Evolutionary conservation across 495 filamentous ascomycete genomes (phyloP), one percentile per base, ranked within the genome.

Genomic region (Aspergillus indologenus): DNA sequence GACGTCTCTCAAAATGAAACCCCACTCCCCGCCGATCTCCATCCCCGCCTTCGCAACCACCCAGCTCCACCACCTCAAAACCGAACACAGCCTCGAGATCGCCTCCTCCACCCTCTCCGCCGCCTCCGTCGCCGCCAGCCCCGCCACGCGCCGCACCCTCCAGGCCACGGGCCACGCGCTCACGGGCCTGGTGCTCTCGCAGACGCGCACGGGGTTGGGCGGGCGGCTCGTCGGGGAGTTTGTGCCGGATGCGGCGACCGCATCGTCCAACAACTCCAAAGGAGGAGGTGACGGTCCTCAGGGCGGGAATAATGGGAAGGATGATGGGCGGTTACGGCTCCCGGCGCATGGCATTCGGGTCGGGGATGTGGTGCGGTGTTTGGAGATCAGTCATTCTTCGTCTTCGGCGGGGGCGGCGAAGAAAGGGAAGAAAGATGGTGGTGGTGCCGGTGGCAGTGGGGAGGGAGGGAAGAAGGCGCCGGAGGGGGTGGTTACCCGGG

Each of bases 191-290:
- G 65, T 81, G 19, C 73, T 96, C 14, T 71, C 80, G n/a, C 84
- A 87, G 51, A 90, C 90, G 70, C 87, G 92, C n/a, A 98, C 94
- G 0, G 95, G 94, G 0, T 74, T 96, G 9, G 95, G 93, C 20
- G 95, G 94, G 1, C 88, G 90, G 42, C 89, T 89, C 0, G 85
- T 98, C 3, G 74, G 96, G 18, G 92, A 96, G 65, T 86, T 98
- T 20, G 81, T 75, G 2, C 81, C 85, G 0, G 93, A 98, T 65
- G 64, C 81, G 2, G 91, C 92, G 3, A 81, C 89, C 15, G 68
- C 78, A 0, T 60, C 78, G 0, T 60, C 71, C 5, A 55, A 26
- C 1, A 57, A 59, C n/a, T 45, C 52, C 17, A 55, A 60, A 53
- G 45, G n/a, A n/a, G n/a, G n/a, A 29, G 9, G 26, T 29, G 26